Evolutionary conservation across 306 rosid genomes (phyloP), one percentile per base, ranked within the genome.

Genomic region (Senna tora): DNA sequence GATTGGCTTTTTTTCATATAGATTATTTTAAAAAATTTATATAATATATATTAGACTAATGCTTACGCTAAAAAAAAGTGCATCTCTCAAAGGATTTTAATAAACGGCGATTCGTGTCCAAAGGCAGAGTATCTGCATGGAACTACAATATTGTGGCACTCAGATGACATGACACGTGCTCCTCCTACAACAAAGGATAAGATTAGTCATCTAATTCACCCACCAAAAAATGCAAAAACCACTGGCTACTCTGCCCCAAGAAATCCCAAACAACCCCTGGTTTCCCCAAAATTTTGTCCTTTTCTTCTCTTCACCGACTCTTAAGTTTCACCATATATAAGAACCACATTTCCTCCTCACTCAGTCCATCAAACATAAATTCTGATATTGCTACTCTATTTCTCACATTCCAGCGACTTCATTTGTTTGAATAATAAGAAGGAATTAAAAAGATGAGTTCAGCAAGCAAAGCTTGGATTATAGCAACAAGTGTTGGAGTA

Each of bases 361-460:
- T 21, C 34, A 1, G 2, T 43, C 19, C 61, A 21, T 14, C 46
- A 47, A 49, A 38, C 56, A 3, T 3, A 39, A 64, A 42, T 64
- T 20, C 6, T 16, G 49, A 8, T 9, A 38, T 13, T 38, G 33
- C n/a, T 52, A 47, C 38, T 41, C 39, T 13, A 4, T 32, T 16
- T 16, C 15, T 13, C 11, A 53, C 30, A 25, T 25, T 25, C 30
- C 30, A 11, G 34, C 34, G 1, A 9, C 58, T 9, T 53, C n/a
- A 20, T 13, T 6, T 32, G 65, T 3, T 15, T 7, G n/a, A 0
- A 32, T 42, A 58, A 58, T 25, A 25, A 25, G n/a, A n/a, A n/a
- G 38, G 6, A 9, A 53, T 21, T 9, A 5, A n/a, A 55, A 71
- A 65, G 36, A 83, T 83, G 84, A 79, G 59, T 60, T 59, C 45